Evolutionary conservation across 2,329 filamentous ascomycete genomes (phyloP).

Genomic region (Fusarium sp.): DNA sequence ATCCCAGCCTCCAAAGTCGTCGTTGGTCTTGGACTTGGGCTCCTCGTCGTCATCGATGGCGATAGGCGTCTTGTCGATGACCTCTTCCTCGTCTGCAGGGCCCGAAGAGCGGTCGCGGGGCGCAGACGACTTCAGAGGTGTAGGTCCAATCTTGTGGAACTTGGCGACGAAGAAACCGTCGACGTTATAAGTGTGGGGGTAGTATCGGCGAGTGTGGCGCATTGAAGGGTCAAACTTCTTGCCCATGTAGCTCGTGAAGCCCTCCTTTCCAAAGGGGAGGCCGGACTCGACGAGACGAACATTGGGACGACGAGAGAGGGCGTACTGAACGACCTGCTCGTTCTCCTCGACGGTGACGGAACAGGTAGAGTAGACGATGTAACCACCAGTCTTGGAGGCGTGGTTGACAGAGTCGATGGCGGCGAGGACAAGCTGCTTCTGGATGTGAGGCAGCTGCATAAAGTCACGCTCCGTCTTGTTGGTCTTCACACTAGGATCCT

Average conservation of each 20-base stretch:
- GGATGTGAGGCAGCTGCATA: slow-evolving; percentile 89
- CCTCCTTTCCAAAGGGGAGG: slow-evolving; percentile 89
- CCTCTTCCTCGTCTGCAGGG: slow-evolving; percentile 53
- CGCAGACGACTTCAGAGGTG: slow-evolving; percentile 64
- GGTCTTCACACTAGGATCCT: slow-evolving; percentile 96
- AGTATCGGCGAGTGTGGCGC: slow-evolving; percentile 86
- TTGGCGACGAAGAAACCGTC: slow-evolving; percentile 99
- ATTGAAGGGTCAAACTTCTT: slow-evolving; percentile 91
- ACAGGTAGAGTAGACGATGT: slow-evolving; percentile 97
- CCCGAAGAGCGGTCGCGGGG: slow-evolving; percentile 49
- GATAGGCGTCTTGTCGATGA: slow-evolving; percentile 79
- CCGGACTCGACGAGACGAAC: slow-evolving; percentile 93
- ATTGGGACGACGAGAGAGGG: slow-evolving; percentile 90
- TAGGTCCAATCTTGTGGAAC: slow-evolving; percentile 90
- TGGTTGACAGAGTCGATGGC: slow-evolving; percentile 97
- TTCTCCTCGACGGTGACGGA: slow-evolving; percentile 92
- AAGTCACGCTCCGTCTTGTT: slow-evolving; percentile 98
- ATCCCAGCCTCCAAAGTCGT: slow-evolving; percentile 79
- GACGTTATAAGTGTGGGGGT: slow-evolving; percentile 92
- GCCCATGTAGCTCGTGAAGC: slow-evolving; percentile 90
- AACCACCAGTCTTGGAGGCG: slow-evolving; percentile 90
- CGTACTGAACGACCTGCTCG: slow-evolving; percentile 94
- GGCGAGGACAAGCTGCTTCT: slow-evolving; percentile 92
- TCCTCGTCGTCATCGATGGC: slow-evolving; percentile 58
- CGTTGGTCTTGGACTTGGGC: slow-evolving; percentile 56